Percentiles rank a stretch among this genome's conserved stretches.
phyloP scores from a whole-genome alignment of 225 moss, liverwort and hornwort genomes.

The Polytrichum formosum region DNA sequence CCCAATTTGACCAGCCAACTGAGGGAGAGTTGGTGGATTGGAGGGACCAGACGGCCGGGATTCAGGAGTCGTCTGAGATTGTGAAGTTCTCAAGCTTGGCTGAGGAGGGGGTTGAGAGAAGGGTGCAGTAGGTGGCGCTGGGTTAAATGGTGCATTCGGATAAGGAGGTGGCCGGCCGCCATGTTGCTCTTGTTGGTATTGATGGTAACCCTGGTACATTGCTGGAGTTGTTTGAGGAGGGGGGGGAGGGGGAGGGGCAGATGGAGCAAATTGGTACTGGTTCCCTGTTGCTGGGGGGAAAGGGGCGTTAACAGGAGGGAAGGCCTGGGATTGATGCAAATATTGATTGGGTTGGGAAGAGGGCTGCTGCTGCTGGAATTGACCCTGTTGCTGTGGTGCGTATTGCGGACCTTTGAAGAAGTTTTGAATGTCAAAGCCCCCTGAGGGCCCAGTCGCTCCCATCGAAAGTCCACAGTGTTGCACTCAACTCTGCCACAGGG shows the following conservation, averaged over 20 bases:
- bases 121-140: conserved; percentile 5
- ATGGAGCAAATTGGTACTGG: conserved; percentile 5
- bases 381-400: conserved; percentile 26
- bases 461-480: conserved; percentile 14
- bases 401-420: conserved; percentile 42
- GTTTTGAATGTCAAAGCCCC: conserved; percentile 52
- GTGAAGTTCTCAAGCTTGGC: conserved; percentile 27
- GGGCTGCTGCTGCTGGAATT: conserved; percentile 21
- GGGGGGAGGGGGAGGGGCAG: neutral
- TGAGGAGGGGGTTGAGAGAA: conserved; percentile 39
- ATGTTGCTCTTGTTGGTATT: conserved; percentile 34
- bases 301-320: conserved; percentile 8
- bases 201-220: conserved; percentile 19
- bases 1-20: conserved; percentile 5
- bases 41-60: conserved; percentile 21
- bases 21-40: conserved; percentile 6
- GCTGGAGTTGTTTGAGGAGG: conserved; percentile 14
- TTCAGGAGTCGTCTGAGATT: conserved; percentile 30
- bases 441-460: conserved; percentile 57
- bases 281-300: conserved; percentile 3
- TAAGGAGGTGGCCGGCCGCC: conserved; percentile 52
- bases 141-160: conserved; percentile 20
- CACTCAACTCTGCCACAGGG: neutral
- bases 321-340: neutral
- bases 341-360: conserved; percentile 21